phyloP scores from a whole-genome alignment of 2,329 filamentous ascomycete species.

The Microdochium nivale region DNA sequence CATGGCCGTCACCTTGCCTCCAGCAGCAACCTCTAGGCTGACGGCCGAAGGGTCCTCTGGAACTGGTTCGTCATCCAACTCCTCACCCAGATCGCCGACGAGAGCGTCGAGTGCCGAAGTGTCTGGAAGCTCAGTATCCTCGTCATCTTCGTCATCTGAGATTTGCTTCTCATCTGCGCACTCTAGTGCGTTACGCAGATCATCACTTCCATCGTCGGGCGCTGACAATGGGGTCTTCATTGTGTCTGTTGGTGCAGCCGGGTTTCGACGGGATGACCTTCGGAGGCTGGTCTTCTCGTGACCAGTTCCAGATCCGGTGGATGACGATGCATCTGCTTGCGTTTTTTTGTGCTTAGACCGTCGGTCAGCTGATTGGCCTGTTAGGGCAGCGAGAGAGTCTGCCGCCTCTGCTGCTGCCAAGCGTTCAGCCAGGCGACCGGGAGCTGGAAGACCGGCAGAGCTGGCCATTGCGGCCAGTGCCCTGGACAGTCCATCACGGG shows the following conservation, averaged over 20 bases:
- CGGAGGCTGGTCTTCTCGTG: constrained; percentile 51
- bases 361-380: constrained; percentile 17
- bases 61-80: constrained; percentile 63
- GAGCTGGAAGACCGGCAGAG: constrained; percentile 51
- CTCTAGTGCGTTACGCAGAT: constrained; percentile 65
- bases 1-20: constrained; percentile 80
- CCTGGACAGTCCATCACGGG: constrained; percentile 54
- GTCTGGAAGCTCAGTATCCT: constrained; percentile 41
- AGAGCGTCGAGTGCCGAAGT: constrained; percentile 69
- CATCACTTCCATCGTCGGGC: constrained; percentile 50
- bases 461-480: constrained; percentile 72
- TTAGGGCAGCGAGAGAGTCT: constrained; percentile 24
- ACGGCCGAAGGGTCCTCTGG: constrained; percentile 72
- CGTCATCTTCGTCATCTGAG: constrained; percentile 61
- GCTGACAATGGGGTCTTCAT: constrained; percentile 40
- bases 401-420: constrained; percentile 17
- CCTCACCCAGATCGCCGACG: constrained; percentile 83
- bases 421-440: constrained; percentile 38
- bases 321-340: constrained; percentile 19
- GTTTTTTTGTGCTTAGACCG: constrained; percentile 39
- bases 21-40: constrained; percentile 80
- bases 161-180: constrained; percentile 88
- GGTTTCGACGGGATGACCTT: constrained; percentile 54
- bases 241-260: constrained; percentile 36
- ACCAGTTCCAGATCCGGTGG: constrained; percentile 37